These are phyloP conservation scores for Fistulifera solaris DNA, from an alignment of 108 stramenopile species.

Conservation along the genomic window DNA sequence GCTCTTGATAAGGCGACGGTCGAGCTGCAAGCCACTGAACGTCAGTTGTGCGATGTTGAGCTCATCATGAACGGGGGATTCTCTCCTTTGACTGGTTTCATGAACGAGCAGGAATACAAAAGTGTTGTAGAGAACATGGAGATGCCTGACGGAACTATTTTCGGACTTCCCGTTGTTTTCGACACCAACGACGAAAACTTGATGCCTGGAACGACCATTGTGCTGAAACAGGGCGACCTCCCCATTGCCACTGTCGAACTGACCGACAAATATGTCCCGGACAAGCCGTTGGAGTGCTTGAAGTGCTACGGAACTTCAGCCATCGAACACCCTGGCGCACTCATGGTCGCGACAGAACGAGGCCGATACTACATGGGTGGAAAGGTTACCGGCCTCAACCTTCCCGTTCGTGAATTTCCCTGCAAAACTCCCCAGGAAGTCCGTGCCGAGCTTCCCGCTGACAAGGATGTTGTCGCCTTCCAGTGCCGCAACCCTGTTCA, in stretches of 20 bases:
- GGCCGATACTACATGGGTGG: constrained; percentile 98
- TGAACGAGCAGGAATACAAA: constrained; percentile 90
- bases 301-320: constrained; percentile 96
- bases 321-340: constrained; percentile 95
- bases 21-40: constrained; percentile 77
- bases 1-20: constrained; percentile 83
- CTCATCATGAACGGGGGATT: constrained; percentile 98
- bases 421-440: constrained; percentile 96
- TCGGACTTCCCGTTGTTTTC: constrained; percentile 96
- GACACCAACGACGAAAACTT: constrained; percentile 91
- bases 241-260: constrained; percentile 92
- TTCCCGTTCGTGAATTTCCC: constrained; percentile 93
- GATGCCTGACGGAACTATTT: constrained; percentile 90
- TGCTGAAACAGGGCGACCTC: constrained; percentile 92
- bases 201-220: constrained; percentile 81
- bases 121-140: constrained; percentile 88
- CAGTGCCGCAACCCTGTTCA: constrained; percentile 99
- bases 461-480: constrained; percentile 97
- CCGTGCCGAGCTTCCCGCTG: constrained; percentile 87
- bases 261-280: constrained; percentile 87
- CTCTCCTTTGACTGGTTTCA: constrained; percentile 95
- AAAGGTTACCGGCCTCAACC: constrained; percentile 92
- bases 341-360: constrained; percentile 97
- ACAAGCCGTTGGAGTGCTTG: constrained; percentile 90
- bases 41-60: constrained; percentile 98